A percentile compares a stretch with the other conserved stretches of the same genome.
Conservation (phyloP, 257 asterid species). For the Solanum virginianum region DNA sequence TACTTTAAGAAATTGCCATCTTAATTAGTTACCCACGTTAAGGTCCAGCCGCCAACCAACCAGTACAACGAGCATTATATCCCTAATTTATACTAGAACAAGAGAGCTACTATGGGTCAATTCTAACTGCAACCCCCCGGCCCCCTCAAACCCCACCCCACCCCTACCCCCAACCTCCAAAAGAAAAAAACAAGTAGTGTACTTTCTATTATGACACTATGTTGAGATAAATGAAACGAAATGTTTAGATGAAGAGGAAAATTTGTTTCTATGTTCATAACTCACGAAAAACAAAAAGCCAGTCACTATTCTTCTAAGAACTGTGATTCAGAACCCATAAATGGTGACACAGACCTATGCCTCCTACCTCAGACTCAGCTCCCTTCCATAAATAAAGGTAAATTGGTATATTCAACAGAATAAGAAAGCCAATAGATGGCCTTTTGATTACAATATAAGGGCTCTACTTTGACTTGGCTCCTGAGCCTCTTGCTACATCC, state of each 20-base stretch:
- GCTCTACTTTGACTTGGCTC: background rate
- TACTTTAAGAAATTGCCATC: background rate
- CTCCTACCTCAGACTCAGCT: background rate
- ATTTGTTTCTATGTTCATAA: background rate
- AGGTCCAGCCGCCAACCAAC: background rate
- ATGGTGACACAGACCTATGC: background rate
- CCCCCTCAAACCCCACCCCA: background rate
- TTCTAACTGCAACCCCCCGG: background rate
- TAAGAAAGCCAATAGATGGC: background rate
- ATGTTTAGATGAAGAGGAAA: background rate
- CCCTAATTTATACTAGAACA: background rate
- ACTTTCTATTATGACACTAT: background rate
- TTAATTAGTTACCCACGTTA: background rate
- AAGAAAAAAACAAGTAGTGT: background rate
- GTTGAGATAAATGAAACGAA: background rate
- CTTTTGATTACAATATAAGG: background rate
- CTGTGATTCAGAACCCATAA: background rate
- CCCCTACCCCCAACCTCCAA: background rate
- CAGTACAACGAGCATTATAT: background rate
- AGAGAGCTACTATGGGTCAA: too few relatives aligned
- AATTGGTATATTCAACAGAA: background rate
- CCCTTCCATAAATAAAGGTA: background rate
- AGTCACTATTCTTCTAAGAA: background rate
- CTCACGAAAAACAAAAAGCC: background rate
- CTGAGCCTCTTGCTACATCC: background rate